These are phyloP conservation scores for Fusarium floridanum DNA, from an alignment of 2,329 filamentous ascomycete genomes.

Conservation along the genomic window DNA sequence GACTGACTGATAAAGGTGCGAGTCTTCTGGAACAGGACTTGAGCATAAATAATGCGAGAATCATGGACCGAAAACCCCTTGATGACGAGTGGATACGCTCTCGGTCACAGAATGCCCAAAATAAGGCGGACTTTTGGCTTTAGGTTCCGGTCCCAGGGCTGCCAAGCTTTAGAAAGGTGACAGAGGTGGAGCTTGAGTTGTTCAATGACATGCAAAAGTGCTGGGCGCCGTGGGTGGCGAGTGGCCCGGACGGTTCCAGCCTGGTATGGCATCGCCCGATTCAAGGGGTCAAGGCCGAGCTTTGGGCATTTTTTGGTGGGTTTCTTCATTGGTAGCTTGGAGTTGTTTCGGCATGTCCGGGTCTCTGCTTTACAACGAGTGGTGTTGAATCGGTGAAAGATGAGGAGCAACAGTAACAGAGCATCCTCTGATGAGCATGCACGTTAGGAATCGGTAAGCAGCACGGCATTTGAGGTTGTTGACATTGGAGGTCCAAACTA, in stretches of 20 bases:
- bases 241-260: neutral
- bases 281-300: neutral
- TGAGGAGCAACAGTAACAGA: neutral
- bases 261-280: neutral
- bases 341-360: neutral
- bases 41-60: conserved; percentile 4
- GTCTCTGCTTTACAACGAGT: neutral
- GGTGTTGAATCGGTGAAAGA: neutral
- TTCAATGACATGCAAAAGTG: neutral
- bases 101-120: neutral
- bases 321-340: neutral
- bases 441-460: neutral
- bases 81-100: neutral
- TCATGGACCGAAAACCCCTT: neutral
- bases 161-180: neutral
- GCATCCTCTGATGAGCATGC: neutral
- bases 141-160: neutral
- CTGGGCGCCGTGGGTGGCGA: neutral
- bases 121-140: neutral
- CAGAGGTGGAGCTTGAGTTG: neutral
- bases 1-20: neutral
- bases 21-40: neutral
- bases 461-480: neutral
- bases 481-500: neutral
- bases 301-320: neutral